Conservation (phyloP, 2,329 filamentous ascomycete species). For the Cryphonectria naterciae region DNA sequence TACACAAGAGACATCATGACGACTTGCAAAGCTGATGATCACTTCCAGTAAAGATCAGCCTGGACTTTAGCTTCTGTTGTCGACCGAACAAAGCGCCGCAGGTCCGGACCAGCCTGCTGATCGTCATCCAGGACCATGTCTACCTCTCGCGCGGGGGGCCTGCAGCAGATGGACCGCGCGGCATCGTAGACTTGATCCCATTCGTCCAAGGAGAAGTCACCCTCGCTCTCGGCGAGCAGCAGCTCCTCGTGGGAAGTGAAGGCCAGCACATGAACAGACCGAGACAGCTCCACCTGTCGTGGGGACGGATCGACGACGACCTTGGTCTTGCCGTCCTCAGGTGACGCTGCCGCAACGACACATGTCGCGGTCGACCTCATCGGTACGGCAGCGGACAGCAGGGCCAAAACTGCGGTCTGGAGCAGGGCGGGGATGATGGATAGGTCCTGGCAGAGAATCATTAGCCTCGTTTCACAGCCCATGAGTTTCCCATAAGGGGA, state of each 20-base stretch:
- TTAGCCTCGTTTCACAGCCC: slow-evolving; percentile 31
- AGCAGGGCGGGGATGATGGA: slow-evolving; percentile 80
- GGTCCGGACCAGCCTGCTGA: slow-evolving; percentile 48
- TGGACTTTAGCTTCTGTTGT: slow-evolving; percentile 60
- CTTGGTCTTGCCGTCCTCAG: slow-evolving; percentile 42
- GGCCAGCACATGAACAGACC: slow-evolving; percentile 79
- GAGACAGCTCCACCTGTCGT: slow-evolving; percentile 63
- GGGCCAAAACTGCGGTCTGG: slow-evolving; percentile 76
- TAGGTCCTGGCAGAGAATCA: slow-evolving; percentile 62
- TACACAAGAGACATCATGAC: background rate
- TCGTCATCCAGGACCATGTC: slow-evolving; percentile 52
- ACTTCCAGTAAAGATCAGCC: slow-evolving; percentile 63
- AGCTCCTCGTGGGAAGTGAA: slow-evolving; percentile 77
- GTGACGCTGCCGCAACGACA: slow-evolving; percentile 60
- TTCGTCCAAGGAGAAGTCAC: slow-evolving; percentile 72
- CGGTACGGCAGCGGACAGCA: slow-evolving; percentile 82
- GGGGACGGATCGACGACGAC: slow-evolving; percentile 65
- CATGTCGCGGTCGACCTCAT: slow-evolving; percentile 72
- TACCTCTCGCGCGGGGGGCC: slow-evolving; percentile 39
- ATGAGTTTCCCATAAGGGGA: background rate
- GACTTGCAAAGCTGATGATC: slow-evolving; percentile 34
- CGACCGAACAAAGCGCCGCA: slow-evolving; percentile 66
- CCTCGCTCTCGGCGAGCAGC: slow-evolving; percentile 80
- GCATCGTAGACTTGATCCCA: slow-evolving; percentile 74
- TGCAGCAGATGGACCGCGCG: slow-evolving; percentile 69